These are phyloP conservation scores for Aspergillus sp. DNA, from an alignment of 2,329 filamentous ascomycete species.

Conservation along the genomic window DNA sequence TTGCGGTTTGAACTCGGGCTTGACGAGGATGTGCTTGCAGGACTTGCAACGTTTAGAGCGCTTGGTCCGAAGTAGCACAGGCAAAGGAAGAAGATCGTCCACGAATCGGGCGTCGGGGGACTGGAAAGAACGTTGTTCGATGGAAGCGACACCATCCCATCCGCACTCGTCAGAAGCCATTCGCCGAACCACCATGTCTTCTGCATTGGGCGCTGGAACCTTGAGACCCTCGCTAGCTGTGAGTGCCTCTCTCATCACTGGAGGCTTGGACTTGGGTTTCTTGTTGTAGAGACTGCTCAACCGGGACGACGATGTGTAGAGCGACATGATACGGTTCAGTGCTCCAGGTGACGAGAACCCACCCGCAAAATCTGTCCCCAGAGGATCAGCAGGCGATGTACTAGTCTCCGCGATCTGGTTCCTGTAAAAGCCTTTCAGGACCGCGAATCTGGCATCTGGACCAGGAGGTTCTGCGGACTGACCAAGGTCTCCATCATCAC, in stretches of 20 bases:
- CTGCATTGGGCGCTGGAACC: slow-evolving; percentile 52
- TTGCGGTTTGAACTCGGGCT: slow-evolving; percentile 83
- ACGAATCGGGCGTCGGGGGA: slow-evolving; percentile 54
- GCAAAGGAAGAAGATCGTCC: slow-evolving; percentile 70
- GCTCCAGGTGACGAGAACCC: slow-evolving; percentile 69
- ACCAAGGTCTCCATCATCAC: slow-evolving; percentile 23
- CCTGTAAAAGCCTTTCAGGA: slow-evolving; percentile 74
- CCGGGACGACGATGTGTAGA: slow-evolving; percentile 59
- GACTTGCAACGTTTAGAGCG: slow-evolving; percentile 86
- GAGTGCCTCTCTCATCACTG: slow-evolving; percentile 74
- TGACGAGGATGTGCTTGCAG: slow-evolving; percentile 91
- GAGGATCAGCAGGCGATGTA: slow-evolving; percentile 44
- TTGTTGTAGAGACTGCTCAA: slow-evolving; percentile 55
- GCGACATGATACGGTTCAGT: slow-evolving; percentile 79
- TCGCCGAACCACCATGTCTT: slow-evolving; percentile 54
- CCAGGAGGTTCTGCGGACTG: slow-evolving; percentile 40
- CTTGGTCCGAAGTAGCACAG: slow-evolving; percentile 80
- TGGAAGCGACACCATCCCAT: slow-evolving; percentile 57
- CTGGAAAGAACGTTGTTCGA: slow-evolving; percentile 48
- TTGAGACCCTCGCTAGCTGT: slow-evolving; percentile 65
- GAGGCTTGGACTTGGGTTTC: slow-evolving; percentile 59
- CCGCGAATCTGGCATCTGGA: slow-evolving; percentile 64
- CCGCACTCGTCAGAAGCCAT: slow-evolving; percentile 49
- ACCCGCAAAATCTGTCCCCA: slow-evolving; percentile 43
- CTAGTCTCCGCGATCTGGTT: slow-evolving; percentile 63